A percentile compares a stretch with the other conserved stretches of the same genome.
phyloP scores from a whole-genome alignment of 2,329 filamentous ascomycete genomes.

The Huntiella savannae region DNA sequence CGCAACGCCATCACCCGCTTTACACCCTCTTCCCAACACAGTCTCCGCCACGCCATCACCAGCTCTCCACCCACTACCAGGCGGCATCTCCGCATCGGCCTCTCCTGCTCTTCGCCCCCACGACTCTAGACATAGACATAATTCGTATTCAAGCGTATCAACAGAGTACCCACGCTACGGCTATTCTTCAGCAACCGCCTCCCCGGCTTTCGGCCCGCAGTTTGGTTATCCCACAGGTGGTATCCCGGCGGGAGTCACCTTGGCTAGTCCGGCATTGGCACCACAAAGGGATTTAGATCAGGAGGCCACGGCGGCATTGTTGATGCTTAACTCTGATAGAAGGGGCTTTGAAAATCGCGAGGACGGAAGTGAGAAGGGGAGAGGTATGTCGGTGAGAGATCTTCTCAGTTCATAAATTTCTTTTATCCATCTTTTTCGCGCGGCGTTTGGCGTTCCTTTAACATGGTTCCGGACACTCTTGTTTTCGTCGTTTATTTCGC shows the following conservation, averaged over 20 bases:
- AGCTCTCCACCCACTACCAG: constrained; percentile 22
- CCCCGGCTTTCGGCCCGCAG: constrained; percentile 38
- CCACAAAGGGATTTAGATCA: constrained; percentile 44
- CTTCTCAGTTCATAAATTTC: constrained; percentile 22
- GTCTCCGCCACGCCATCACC: constrained; percentile 29
- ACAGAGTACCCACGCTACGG: constrained; percentile 32
- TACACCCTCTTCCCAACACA: constrained; percentile 18
- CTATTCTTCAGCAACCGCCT: constrained; percentile 31
- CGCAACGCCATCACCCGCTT: constrained; percentile 19
- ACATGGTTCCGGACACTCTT: no score
- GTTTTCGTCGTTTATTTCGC: no score
- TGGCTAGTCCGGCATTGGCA: constrained; percentile 38
- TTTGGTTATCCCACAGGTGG: constrained; percentile 17
- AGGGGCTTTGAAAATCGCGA: constrained; percentile 31
- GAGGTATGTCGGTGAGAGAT: constrained; percentile 36
- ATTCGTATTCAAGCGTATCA: constrained; percentile 35
- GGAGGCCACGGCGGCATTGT: constrained; percentile 65
- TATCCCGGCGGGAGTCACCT: constrained; percentile 25
- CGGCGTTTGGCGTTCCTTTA: background rate
- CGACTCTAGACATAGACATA: constrained; percentile 26
- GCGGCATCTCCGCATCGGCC: background rate
- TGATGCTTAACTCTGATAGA: constrained; percentile 75
- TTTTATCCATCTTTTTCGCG: background rate
- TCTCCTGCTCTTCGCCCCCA: constrained; percentile 33
- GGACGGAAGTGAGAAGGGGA: constrained; percentile 16